A percentile compares a stretch with the other conserved stretches of the same genome.
Evolutionary conservation across 129 eudicot species (phyloP).

Genomic region (Ambrosia trifida): DNA sequence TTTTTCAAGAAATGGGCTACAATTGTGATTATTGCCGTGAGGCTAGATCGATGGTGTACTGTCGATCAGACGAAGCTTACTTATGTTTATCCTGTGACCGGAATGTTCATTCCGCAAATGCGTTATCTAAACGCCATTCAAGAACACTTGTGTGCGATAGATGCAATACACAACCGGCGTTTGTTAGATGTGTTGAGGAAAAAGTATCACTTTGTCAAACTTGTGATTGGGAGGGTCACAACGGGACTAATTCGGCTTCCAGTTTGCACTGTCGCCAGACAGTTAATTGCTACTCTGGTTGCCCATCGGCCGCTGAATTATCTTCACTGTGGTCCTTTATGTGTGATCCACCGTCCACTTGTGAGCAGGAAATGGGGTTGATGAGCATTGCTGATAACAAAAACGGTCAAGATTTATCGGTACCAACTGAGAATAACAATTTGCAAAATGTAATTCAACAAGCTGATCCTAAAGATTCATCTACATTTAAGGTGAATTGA

Average conservation of each 20-base stretch:
- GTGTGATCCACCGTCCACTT: constrained; percentile 51
- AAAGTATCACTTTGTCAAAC: constrained; percentile 71
- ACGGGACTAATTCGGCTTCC: constrained; percentile 41
- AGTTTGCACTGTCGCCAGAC: constrained; percentile 58
- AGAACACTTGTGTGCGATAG: constrained; percentile 83
- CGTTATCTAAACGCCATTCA: constrained; percentile 83
- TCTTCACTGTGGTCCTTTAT: constrained; percentile 73
- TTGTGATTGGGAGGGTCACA: constrained; percentile 73
- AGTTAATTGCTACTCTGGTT: constrained; percentile 67
- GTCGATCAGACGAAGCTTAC: constrained; percentile 92
- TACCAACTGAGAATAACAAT: constrained; percentile 12
- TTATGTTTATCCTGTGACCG: constrained; percentile 93
- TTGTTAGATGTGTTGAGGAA: constrained; percentile 75
- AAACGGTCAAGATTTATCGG: constrained; percentile 29
- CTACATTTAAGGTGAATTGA: constrained; percentile 50
- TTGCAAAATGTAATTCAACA: constrained; percentile 34
- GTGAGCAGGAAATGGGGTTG: constrained; percentile 68
- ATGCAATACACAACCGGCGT: constrained; percentile 74
- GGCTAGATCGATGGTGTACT: constrained; percentile 79
- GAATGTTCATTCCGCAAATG: constrained; percentile 85
- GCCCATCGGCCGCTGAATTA: constrained; percentile 80
- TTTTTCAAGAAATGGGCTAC: constrained; percentile 48
- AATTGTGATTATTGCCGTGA: constrained; percentile 79
- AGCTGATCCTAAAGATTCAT: constrained; percentile 29
- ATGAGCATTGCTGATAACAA: constrained; percentile 61